A percentile compares a stretch with the other conserved stretches of the same genome.
phyloP scores from a whole-genome alignment of 768 basidiomycete genomes.

The Cystobasidium ongulense region DNA sequence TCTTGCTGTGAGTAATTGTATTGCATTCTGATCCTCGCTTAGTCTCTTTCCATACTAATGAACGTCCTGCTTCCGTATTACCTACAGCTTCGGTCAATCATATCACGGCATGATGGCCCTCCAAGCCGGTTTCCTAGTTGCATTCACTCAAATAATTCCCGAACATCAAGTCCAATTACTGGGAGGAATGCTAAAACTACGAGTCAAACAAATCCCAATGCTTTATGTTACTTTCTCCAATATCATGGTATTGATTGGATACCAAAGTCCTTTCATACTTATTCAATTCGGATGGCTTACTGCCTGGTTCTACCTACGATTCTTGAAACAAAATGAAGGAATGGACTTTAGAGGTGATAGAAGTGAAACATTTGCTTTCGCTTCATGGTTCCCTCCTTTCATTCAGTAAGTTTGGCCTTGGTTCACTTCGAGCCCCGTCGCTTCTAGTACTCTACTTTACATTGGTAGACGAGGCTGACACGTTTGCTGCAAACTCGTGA shows the following conservation, averaged over 20 bases:
- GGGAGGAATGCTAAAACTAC: conserved; percentile 63
- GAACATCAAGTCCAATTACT: conserved; percentile 95
- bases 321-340: conserved; percentile 77
- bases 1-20: conserved; percentile 36
- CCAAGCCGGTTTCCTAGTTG: conserved; percentile 79
- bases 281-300: conserved; percentile 99
- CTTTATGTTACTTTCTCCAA: conserved; percentile 83
- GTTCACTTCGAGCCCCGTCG: neutral
- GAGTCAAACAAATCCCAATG: conserved; percentile 96
- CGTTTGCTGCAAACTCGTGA: too few species aligned
- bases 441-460: too few species aligned
- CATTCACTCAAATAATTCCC: conserved; percentile 94
- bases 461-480: too few species aligned
- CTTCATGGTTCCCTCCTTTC: conserved; percentile 94
- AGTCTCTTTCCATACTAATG: too few species aligned
- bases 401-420: conserved; percentile 60
- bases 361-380: conserved; percentile 89
- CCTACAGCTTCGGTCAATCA: conserved; percentile 66
- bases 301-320: conserved; percentile 87
- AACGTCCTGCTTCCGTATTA: neutral
- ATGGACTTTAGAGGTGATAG: conserved; percentile 77
- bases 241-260: conserved; percentile 69
- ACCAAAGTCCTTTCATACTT: conserved; percentile 80
- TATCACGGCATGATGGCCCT: conserved; percentile 91
- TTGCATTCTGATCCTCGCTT: neutral